Evolutionary conservation across 345 rosid species (phyloP).

Genomic region (Aquilaria malaccensis): DNA sequence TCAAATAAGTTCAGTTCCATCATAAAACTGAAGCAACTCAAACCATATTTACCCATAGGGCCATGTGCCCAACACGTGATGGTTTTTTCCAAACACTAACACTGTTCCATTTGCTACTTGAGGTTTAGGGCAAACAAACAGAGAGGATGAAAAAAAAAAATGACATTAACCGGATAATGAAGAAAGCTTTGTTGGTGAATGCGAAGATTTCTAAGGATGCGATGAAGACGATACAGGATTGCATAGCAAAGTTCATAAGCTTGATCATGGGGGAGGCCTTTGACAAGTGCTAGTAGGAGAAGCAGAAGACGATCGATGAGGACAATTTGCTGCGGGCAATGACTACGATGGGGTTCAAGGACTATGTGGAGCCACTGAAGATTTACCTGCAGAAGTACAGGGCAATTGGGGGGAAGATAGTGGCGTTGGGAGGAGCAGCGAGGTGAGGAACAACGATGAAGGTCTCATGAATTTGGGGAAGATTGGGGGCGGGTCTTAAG

Average conservation of each 20-base stretch:
- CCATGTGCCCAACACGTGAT: too few species aligned
- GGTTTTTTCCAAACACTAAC: too few species aligned
- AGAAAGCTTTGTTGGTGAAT: constrained; percentile 49
- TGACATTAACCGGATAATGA: constrained; percentile 56
- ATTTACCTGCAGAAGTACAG: constrained; percentile 44
- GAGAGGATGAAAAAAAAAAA: too few species aligned
- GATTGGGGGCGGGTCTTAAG: constrained; percentile 12
- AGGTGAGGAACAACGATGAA: constrained; percentile 17
- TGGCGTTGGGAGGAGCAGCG: constrained; percentile 20
- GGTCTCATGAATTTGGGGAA: constrained; percentile 8
- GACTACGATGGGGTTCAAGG: constrained; percentile 56
- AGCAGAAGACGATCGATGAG: constrained; percentile 61
- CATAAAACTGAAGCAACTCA: too few species aligned
- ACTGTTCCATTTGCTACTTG: too few species aligned
- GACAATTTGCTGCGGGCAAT: constrained; percentile 60
- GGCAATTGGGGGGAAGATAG: constrained; percentile 41
- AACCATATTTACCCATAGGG: too few species aligned
- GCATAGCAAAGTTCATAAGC: constrained; percentile 58
- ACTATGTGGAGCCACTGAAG: constrained; percentile 49
- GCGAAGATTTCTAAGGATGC: constrained; percentile 61
- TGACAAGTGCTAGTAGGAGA: constrained; percentile 54
- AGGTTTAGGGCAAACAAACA: too few species aligned
- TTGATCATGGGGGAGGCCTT: constrained; percentile 57
- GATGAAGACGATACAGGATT: constrained; percentile 56
- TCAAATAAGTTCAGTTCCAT: too few species aligned